These are phyloP conservation scores for Macroventuria anomochaeta DNA, from an alignment of 2,329 filamentous ascomycete genomes.

Conservation along the genomic window DNA sequence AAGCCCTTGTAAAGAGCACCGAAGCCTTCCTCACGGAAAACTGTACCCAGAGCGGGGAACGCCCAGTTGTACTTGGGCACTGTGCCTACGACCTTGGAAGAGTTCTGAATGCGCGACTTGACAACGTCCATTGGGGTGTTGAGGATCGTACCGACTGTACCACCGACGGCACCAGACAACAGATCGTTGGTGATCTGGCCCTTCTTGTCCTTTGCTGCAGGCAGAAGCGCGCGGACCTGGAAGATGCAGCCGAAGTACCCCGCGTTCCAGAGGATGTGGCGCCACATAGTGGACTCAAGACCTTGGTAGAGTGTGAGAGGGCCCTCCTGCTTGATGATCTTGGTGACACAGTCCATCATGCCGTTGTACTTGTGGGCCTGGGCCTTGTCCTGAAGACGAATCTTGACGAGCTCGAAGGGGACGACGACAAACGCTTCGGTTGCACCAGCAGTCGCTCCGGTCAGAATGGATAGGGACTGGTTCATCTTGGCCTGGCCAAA, in stretches of 20 bases:
- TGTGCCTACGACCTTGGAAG: conserved; percentile 77
- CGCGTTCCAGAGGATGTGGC: conserved; percentile 91
- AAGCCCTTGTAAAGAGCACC: conserved; percentile 96
- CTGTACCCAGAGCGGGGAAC: conserved; percentile 82
- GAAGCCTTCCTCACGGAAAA: conserved; percentile 93
- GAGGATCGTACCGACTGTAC: conserved; percentile 86
- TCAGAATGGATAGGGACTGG: conserved; percentile 88
- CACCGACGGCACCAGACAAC: conserved; percentile 83
- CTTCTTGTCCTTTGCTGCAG: conserved; percentile 79
- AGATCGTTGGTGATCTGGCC: conserved; percentile 87
- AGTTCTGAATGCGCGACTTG: conserved; percentile 98
- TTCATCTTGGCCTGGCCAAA: conserved; percentile 89
- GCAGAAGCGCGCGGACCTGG: conserved; percentile 87
- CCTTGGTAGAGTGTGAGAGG: conserved; percentile 92
- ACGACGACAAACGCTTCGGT: conserved; percentile 97
- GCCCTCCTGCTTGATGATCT: conserved; percentile 85
- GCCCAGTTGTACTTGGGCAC: conserved; percentile 99
- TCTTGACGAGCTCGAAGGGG: conserved; percentile 98
- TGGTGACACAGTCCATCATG: conserved; percentile 78
- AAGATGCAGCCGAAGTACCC: conserved; percentile 99
- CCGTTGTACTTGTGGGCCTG: conserved; percentile 87
- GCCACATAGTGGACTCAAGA: conserved; percentile 95
- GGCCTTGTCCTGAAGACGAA: conserved; percentile 93
- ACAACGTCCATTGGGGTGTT: conserved; percentile 98
- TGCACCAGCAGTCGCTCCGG: conserved; percentile 91